A percentile compares a stretch with the other conserved stretches of the same genome.
These are phyloP conservation scores for Mortierella sp. DNA, from an alignment of 371 early-diverging fungal species.

Conservation along the genomic window DNA sequence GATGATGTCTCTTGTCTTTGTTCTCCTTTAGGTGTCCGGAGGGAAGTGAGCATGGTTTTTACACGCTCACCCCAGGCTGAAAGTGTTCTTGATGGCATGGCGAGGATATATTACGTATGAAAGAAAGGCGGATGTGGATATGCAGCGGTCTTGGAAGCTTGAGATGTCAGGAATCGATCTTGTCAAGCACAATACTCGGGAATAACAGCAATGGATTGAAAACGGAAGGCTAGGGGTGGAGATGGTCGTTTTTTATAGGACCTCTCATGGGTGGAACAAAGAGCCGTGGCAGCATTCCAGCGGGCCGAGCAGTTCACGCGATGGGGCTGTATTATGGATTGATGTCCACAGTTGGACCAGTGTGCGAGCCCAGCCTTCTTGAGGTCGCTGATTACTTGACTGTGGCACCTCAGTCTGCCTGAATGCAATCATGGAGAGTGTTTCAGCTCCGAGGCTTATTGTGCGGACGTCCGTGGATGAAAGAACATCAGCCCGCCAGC, in stretches of 20 bases:
- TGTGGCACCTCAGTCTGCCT: background rate
- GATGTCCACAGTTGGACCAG: slow-evolving; percentile 1
- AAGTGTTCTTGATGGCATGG: background rate
- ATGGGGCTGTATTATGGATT: background rate
- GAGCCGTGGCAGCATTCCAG: background rate
- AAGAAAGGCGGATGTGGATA: background rate
- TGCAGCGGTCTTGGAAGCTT: background rate
- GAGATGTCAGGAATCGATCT: background rate
- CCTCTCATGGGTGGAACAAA: background rate
- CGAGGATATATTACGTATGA: background rate
- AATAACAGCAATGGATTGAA: background rate
- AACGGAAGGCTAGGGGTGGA: background rate
- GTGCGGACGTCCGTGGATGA: background rate
- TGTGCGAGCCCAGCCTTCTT: background rate
- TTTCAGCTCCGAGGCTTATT: background rate
- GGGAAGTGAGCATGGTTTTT: background rate
- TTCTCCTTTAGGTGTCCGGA: background rate
- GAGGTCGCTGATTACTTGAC: background rate
- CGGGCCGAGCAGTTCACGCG: slow-evolving; percentile 1
- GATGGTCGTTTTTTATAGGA: background rate
- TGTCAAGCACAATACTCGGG: background rate
- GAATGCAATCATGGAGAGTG: background rate
- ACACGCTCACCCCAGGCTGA: background rate
- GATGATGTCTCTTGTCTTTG: background rate
- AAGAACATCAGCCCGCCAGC: background rate